These are phyloP conservation scores for Pestalotiopsis sp. DNA, from an alignment of 2,329 filamentous ascomycete genomes.

Conservation along the genomic window DNA sequence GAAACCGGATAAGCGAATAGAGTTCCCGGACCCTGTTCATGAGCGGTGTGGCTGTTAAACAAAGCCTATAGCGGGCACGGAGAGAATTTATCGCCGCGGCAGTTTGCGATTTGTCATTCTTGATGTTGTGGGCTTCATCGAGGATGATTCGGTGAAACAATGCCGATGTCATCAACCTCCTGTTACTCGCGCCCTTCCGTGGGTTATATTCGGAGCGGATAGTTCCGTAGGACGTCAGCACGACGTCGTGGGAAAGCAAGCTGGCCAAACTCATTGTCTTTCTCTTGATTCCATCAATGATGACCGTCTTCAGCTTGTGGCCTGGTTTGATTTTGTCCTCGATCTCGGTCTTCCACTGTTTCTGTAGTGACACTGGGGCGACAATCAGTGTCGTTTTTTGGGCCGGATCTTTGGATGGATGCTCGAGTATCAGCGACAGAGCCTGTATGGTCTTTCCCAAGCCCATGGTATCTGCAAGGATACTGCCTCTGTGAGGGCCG, in stretches of 20 bases:
- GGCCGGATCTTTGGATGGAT: slow-evolving; percentile 22
- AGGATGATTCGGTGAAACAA: slow-evolving; percentile 76
- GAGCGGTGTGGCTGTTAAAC: slow-evolving; percentile 83
- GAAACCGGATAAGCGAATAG: slow-evolving; percentile 77
- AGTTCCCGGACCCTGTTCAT: slow-evolving; percentile 86
- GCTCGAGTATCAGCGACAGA: slow-evolving; percentile 29
- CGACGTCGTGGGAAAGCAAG: slow-evolving; percentile 70
- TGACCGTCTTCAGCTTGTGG: slow-evolving; percentile 27
- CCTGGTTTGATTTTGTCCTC: slow-evolving; percentile 28
- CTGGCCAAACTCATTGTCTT: slow-evolving; percentile 31
- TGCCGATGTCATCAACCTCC: slow-evolving; percentile 56
- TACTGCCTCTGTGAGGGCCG: slow-evolving; percentile 25
- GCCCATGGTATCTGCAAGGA: slow-evolving; percentile 34
- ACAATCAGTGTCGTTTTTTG: slow-evolving; percentile 31
- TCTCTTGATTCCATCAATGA: slow-evolving; percentile 26
- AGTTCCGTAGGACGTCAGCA: slow-evolving; percentile 79
- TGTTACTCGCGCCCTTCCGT: slow-evolving; percentile 53
- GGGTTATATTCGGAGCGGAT: slow-evolving; percentile 69
- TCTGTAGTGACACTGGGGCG: slow-evolving; percentile 12
- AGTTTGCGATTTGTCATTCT: slow-evolving; percentile 69
- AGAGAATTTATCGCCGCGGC: slow-evolving; percentile 64
- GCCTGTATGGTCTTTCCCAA: slow-evolving; percentile 34
- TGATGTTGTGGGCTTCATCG: slow-evolving; percentile 83
- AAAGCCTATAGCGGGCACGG: slow-evolving; percentile 68
- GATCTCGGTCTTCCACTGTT: slow-evolving; percentile 19